Evolutionary conservation across 176 grass and related monocot species (phyloP).

Genomic region (Triticum timopheevii): DNA sequence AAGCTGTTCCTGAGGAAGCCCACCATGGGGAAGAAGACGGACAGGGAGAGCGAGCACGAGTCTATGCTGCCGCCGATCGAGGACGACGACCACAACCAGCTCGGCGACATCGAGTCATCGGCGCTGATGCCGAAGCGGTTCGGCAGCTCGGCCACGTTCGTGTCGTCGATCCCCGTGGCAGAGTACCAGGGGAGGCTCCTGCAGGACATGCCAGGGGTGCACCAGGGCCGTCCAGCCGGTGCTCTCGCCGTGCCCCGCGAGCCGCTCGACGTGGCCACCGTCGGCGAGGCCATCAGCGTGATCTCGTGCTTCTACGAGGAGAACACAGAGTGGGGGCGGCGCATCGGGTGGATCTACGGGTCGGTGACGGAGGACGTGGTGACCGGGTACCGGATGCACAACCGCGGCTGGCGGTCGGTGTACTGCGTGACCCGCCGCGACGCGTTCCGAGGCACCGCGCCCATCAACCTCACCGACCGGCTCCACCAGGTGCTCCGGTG

Average conservation of each 20-base stretch:
- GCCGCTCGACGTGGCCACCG: slow-evolving; percentile 77
- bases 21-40: slow-evolving; percentile 83
- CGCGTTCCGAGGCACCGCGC: slow-evolving; percentile 84
- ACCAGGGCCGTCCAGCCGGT: slow-evolving; percentile 77
- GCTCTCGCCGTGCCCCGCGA: slow-evolving; percentile 75
- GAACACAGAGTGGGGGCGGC: slow-evolving; percentile 83
- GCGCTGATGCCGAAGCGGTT: slow-evolving; percentile 73
- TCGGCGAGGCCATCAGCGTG: slow-evolving; percentile 77
- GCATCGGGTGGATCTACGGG: slow-evolving; percentile 94
- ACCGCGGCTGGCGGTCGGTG: slow-evolving; percentile 92
- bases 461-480: slow-evolving; percentile 89
- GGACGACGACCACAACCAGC: slow-evolving; percentile 41
- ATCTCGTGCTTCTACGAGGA: slow-evolving; percentile 98
- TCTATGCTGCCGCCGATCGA: slow-evolving; percentile 63
- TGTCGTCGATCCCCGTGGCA: slow-evolving; percentile 72
- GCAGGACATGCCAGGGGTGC: slow-evolving; percentile 68
- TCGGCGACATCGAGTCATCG: slow-evolving; percentile 62
- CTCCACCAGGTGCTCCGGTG: slow-evolving; percentile 94
- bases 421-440: slow-evolving; percentile 84
- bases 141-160: slow-evolving; percentile 61
- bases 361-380: slow-evolving; percentile 96
- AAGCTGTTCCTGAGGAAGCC: slow-evolving; percentile 63
- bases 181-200: slow-evolving; percentile 92
- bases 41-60: slow-evolving; percentile 47
- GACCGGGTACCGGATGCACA: slow-evolving; percentile 98